phyloP scores from a whole-genome alignment of 108 stramenopile species.

The Pseudonitzschia multiseries region DNA sequence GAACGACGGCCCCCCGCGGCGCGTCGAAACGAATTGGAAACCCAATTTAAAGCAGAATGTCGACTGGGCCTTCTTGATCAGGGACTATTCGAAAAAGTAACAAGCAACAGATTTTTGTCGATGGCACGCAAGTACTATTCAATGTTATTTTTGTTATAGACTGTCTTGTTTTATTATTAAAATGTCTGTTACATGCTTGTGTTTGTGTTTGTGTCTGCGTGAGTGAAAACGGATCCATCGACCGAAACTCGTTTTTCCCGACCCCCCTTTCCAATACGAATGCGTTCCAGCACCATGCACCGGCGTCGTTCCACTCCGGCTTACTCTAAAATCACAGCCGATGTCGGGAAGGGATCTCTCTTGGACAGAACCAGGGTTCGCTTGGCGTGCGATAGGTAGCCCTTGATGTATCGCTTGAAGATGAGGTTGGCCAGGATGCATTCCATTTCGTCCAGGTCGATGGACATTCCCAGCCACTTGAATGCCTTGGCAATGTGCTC shows the following conservation, averaged over 20 bases:
- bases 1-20: conserved; percentile 7
- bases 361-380: conserved; percentile 89
- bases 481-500: conserved; percentile 63
- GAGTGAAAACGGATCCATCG: not conserved
- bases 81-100: not conserved
- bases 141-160: too few relatives aligned
- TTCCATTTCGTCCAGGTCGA: conserved; percentile 94
- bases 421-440: conserved; percentile 97
- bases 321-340: conserved; percentile 60
- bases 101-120: not conserved
- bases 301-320: not conserved
- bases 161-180: too few relatives aligned
- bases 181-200: too few relatives aligned
- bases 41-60: not conserved
- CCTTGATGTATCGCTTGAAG: conserved; percentile 83
- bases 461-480: conserved; percentile 82
- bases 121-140: not conserved
- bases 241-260: not conserved
- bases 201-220: not conserved
- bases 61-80: conserved; percentile 1
- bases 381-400: conserved; percentile 92
- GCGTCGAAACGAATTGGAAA: conserved; percentile 35
- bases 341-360: conserved; percentile 91
- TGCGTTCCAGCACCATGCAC: not conserved
- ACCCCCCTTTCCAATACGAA: not conserved